These are phyloP conservation scores for Mycena metata DNA, from an alignment of 768 basidiomycete genomes.

Conservation along the genomic window DNA sequence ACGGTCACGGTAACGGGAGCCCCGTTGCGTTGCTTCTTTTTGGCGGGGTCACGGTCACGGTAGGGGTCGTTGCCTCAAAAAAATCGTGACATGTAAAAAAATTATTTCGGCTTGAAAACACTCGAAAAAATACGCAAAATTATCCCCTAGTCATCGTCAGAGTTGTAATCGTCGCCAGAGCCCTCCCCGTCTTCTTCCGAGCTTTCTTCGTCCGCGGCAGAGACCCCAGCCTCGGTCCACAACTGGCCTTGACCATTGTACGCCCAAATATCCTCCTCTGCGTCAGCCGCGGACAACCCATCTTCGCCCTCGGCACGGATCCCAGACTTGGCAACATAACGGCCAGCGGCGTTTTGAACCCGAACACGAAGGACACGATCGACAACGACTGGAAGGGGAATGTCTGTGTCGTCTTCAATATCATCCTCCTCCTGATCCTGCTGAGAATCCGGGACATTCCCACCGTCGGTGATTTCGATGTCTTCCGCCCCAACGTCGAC, in stretches of 20 bases:
- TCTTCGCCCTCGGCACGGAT: not conserved
- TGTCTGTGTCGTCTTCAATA: not conserved
- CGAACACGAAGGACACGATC: constrained; percentile 3
- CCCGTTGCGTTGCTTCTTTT: constrained; percentile 17
- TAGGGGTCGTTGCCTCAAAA: not conserved
- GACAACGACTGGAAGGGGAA: not conserved
- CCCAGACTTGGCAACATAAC: not conserved
- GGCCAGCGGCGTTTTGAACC: not conserved
- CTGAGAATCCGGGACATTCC: not conserved
- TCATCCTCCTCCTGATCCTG: not conserved
- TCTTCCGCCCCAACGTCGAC: not conserved
- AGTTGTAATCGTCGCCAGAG: not conserved
- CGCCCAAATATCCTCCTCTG: constrained; percentile 19
- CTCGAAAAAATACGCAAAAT: constrained; percentile 14
- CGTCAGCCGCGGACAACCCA: constrained; percentile 3
- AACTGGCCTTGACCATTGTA: not conserved
- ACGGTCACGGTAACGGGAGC: constrained; percentile 28
- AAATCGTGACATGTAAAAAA: constrained; percentile 3
- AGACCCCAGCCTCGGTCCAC: constrained; percentile 1
- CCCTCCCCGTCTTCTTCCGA: not conserved
- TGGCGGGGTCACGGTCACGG: not conserved
- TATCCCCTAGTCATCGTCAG: not conserved
- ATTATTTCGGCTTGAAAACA: not conserved
- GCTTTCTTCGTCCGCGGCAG: not conserved
- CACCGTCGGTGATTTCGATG: not conserved